Evolutionary conservation across 257 asterid genomes (phyloP).

Genomic region (Capsicum baccatum): DNA sequence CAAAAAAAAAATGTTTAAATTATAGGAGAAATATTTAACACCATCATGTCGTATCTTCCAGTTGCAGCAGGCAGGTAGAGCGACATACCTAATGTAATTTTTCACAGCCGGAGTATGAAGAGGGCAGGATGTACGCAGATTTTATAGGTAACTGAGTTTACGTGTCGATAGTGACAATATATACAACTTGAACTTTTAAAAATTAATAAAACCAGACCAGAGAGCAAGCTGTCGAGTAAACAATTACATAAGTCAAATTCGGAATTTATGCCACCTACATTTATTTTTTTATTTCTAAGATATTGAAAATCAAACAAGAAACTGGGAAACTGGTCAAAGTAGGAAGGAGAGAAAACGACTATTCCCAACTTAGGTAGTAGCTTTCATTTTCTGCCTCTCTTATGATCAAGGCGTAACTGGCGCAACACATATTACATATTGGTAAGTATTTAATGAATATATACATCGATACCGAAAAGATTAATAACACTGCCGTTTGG

Average conservation of each 20-base stretch:
- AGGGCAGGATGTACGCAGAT: too few species aligned
- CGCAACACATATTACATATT: neutral
- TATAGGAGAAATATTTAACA: neutral
- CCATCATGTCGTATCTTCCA: neutral
- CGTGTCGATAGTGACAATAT: neutral
- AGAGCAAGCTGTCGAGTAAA: neutral
- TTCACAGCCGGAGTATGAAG: too few species aligned
- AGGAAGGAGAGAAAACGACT: slow-evolving; percentile 12
- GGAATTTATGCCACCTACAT: neutral
- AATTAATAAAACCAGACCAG: neutral
- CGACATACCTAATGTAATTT: too few species aligned
- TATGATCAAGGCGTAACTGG: slow-evolving; percentile 15
- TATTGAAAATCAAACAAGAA: neutral
- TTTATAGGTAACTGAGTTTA: neutral
- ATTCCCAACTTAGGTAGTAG: neutral
- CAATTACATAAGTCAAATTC: neutral
- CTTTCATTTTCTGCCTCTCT: neutral
- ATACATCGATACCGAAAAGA: too few species aligned
- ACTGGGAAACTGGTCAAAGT: neutral
- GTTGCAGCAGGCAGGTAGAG: neutral
- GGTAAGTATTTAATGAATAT: too few species aligned
- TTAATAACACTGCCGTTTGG: too few species aligned
- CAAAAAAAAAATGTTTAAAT: neutral
- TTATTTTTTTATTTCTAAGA: neutral
- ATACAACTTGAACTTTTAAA: neutral